Conservation (phyloP, 495 filamentous ascomycete species). For the Delitschia confertaspora region DNA sequence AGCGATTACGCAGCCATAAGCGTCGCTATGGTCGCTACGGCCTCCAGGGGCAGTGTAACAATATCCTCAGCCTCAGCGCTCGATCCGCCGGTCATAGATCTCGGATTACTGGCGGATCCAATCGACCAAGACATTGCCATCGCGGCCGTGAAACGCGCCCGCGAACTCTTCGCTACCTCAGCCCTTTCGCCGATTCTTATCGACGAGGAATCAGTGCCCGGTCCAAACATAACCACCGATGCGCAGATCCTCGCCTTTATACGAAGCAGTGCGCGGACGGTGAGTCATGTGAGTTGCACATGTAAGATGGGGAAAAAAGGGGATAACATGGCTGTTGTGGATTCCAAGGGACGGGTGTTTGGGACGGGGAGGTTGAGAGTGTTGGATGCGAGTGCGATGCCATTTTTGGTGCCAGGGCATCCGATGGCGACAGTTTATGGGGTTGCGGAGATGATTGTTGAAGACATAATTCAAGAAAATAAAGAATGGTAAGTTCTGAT, state of each 20-base stretch:
- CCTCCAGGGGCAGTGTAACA: constrained; percentile 7
- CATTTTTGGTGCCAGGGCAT: constrained; percentile 44
- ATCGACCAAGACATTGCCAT: constrained; percentile 12
- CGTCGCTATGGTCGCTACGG: constrained; percentile 2
- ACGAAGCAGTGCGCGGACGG: constrained; percentile 32
- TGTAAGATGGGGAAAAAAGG: constrained; percentile 44
- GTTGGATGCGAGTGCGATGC: constrained; percentile 52
- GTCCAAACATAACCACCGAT: constrained; percentile 40
- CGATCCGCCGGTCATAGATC: constrained; percentile 5
- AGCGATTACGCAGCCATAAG: not conserved
- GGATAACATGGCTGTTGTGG: constrained; percentile 47
- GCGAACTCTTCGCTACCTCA: constrained; percentile 3
- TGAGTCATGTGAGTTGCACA: constrained; percentile 45
- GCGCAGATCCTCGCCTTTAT: constrained; percentile 43
- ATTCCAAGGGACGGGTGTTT: constrained; percentile 42
- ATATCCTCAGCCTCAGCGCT: constrained; percentile 2
- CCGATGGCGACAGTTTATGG: constrained; percentile 41
- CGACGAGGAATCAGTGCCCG: constrained; percentile 42
- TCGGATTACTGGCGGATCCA: constrained; percentile 2
- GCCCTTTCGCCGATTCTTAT: constrained; percentile 27
- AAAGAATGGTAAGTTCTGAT: no score
- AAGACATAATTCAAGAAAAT: not conserved
- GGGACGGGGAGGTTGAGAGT: constrained; percentile 46
- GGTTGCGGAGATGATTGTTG: not conserved
- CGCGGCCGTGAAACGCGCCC: constrained; percentile 1